Evolutionary conservation across 2,329 filamentous ascomycete species (phyloP), one percentile per base, ranked within the genome.

Genomic region (Emmonsia crescens): DNA sequence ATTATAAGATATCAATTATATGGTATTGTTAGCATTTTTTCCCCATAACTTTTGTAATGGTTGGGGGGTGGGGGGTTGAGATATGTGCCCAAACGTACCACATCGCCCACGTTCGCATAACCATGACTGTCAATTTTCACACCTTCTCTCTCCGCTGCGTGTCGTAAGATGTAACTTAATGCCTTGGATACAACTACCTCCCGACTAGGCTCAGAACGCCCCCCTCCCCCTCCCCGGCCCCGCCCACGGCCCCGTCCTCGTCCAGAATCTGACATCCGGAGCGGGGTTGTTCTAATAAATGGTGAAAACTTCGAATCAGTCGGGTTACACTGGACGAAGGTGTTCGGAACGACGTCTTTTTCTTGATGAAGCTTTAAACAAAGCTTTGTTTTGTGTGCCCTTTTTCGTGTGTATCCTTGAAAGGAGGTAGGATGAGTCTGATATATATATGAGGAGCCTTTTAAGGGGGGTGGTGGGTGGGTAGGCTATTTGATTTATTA

Each of bases 71-170:
- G 6, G 6, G 38, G 14, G 44, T n/a, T 6, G 19, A 19, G 36
- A 21, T n/a, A n/a, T n/a, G n/a, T n/a, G n/a, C n/a, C n/a, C n/a
- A n/a, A 24, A 75, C 80, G 68, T 73, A 85, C 82, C 66, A 85
- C 77, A 64, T 86, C 83, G 36, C 76, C 74, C 36, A 87, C 80
- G 66, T 80, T 83, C 29, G 83, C 80, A 70, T 84, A 88, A 16
- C 85, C 85, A 42, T 83, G 81, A 24, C 76, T 74, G 61, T 82
- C 80, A 64, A 88, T 77, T 65, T 77, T 78, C 60, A 88, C 72
- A 1, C 82, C 81, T 72, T 88, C 85, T 61, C 80, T 78, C 63
- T 79, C 77, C 0, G 85, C 85, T 1, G 82, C 82, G 72, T 88
- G 85, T 31, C 85, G 80, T 36, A 88, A 76, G 1, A 87, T 72